A percentile compares a stretch with the other conserved stretches of the same genome.
Evolutionary conservation across 2,329 filamentous ascomycete genomes (phyloP).

Genomic region (Tolypocladium pustulatum): DNA sequence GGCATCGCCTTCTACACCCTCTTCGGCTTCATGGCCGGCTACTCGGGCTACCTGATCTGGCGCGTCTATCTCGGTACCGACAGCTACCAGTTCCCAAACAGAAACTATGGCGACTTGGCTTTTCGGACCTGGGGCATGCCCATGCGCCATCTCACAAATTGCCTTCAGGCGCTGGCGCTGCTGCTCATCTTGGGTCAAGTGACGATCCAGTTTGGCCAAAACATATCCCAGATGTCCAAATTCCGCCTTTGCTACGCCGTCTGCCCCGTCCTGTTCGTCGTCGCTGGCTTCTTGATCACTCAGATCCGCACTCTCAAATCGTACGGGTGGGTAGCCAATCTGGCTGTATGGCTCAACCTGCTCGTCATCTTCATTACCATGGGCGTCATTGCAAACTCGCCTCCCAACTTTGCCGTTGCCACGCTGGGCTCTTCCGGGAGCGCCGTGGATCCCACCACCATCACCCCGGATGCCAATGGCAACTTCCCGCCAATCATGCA

Average conservation of each 20-base stretch:
- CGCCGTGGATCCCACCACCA: slow-evolving; percentile 13
- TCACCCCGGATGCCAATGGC: slow-evolving; percentile 13
- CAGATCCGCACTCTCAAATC: slow-evolving; percentile 45
- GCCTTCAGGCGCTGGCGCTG: slow-evolving; percentile 35
- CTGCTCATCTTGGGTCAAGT: slow-evolving; percentile 41
- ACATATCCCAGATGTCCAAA: slow-evolving; percentile 40
- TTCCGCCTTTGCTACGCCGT: slow-evolving; percentile 40
- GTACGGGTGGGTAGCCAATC: slow-evolving; percentile 44
- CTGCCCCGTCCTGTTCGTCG: slow-evolving; percentile 38
- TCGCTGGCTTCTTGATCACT: slow-evolving; percentile 39
- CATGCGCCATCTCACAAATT: slow-evolving; percentile 35
- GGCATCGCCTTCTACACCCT: slow-evolving; percentile 34
- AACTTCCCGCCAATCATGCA: slow-evolving; percentile 29
- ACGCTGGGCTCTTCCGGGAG: slow-evolving; percentile 14
- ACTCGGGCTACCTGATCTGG: slow-evolving; percentile 36
- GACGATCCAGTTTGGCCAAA: slow-evolving; percentile 42
- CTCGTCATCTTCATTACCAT: slow-evolving; percentile 45
- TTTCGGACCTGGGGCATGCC: slow-evolving; percentile 34
- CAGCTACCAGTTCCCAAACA: slow-evolving; percentile 30
- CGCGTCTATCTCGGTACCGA: slow-evolving; percentile 26
- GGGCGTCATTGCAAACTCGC: slow-evolving; percentile 36
- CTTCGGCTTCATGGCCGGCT: slow-evolving; percentile 24
- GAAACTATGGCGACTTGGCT: slow-evolving; percentile 36
- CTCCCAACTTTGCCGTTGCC: slow-evolving; percentile 28
- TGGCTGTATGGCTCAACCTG: slow-evolving; percentile 45